Evolutionary conservation across 352 stramenopile species (phyloP).

Genomic region (Globisporangium canariense): DNA sequence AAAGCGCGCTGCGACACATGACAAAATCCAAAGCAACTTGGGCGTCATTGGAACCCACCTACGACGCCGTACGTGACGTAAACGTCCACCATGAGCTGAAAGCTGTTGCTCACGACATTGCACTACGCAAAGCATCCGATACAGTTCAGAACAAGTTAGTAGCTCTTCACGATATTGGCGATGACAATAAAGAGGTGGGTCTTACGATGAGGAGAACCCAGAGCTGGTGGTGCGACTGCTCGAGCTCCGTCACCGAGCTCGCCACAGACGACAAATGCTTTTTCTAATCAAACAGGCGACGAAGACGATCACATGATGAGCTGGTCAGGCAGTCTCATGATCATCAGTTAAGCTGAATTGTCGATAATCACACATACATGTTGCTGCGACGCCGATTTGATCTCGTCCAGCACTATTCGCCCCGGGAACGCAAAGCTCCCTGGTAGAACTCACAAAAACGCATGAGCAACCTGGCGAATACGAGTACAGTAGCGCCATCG

Average conservation of each 20-base stretch:
- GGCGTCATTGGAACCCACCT: conserved; percentile 22
- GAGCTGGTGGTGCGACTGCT: conserved; percentile 67
- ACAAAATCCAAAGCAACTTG: neutral
- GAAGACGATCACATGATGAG: neutral
- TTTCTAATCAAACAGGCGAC: conserved; percentile 18
- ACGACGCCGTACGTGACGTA: conserved; percentile 54
- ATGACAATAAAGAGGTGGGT: neutral
- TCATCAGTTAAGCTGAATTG: neutral
- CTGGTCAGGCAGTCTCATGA: neutral
- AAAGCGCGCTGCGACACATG: neutral
- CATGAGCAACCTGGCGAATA: neutral
- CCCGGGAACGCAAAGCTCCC: conserved; percentile 62
- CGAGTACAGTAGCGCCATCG: neutral
- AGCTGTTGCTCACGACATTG: conserved; percentile 57
- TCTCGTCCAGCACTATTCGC: conserved; percentile 55
- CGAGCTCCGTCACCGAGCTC: conserved; percentile 37
- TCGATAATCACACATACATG: conserved; percentile 30
- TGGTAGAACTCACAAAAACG: conserved; percentile 11
- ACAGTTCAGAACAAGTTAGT: neutral
- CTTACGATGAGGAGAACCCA: conserved; percentile 65
- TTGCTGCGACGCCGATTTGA: conserved; percentile 42
- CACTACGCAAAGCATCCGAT: conserved; percentile 27
- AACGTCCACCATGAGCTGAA: conserved; percentile 55
- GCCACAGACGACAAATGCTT: conserved; percentile 35
- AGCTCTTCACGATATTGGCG: neutral